Conservation (phyloP, 139 green algal species). For the Chlamydomonas applanata region DNA sequence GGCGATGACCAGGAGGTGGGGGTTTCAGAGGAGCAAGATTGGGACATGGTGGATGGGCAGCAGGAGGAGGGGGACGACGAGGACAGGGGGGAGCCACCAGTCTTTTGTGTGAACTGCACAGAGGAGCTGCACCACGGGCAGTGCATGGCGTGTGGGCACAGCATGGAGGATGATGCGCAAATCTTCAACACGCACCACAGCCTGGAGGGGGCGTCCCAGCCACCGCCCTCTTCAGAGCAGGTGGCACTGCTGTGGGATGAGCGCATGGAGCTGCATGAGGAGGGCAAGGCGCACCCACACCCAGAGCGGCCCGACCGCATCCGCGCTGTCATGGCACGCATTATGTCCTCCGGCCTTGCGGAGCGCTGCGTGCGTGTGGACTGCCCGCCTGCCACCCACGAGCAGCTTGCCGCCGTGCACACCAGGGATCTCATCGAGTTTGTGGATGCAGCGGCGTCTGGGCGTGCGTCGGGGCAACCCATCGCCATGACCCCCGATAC, state of each 20-base stretch:
- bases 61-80: neutral
- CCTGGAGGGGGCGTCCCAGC: neutral
- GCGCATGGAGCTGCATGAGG: constrained; percentile 45
- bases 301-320: constrained; percentile 71
- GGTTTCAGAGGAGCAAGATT: too few relatives aligned
- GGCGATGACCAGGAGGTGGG: too few relatives aligned
- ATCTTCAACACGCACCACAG: neutral
- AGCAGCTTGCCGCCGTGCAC: constrained; percentile 65
- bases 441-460: constrained; percentile 17
- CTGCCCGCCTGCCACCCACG: constrained; percentile 44
- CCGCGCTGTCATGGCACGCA: constrained; percentile 61
- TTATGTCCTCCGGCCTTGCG: constrained; percentile 44
- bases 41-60: too few relatives aligned
- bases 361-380: constrained; percentile 44
- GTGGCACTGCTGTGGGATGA: constrained; percentile 55
- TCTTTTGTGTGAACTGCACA: constrained; percentile 51
- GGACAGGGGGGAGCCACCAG: neutral
- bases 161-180: neutral
- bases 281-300: constrained; percentile 25
- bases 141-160: constrained; percentile 36
- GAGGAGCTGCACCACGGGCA: neutral
- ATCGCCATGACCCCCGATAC: constrained; percentile 45
- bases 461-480: neutral
- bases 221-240: neutral
- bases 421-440: constrained; percentile 44